A percentile compares a stretch with the other conserved stretches of the same genome.
These are phyloP conservation scores for Stellera chamaejasme DNA, from an alignment of 345 rosid species.

Conservation along the genomic window DNA sequence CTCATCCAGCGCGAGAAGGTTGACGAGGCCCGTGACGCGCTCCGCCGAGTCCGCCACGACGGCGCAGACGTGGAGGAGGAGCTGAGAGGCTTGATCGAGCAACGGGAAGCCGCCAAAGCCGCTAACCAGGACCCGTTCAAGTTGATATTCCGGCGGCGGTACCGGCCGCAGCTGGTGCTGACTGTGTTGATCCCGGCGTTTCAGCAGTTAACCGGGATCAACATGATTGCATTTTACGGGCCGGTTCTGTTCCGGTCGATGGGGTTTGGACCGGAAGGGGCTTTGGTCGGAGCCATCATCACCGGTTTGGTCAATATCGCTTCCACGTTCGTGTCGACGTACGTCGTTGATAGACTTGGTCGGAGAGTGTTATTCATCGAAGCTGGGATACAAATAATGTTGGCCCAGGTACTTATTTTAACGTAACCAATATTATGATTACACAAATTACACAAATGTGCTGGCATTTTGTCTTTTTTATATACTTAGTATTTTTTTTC, in stretches of 20 bases:
- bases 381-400: slow-evolving; percentile 13
- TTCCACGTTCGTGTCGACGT: slow-evolving; percentile 4
- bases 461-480: too few relatives aligned
- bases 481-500: too few relatives aligned
- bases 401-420: slow-evolving; percentile 2
- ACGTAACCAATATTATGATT: too few relatives aligned
- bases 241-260: slow-evolving; percentile 4
- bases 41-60: background rate
- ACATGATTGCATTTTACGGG: slow-evolving; percentile 2
- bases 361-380: slow-evolving; percentile 14
- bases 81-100: background rate
- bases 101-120: background rate
- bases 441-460: too few relatives aligned
- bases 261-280: slow-evolving; percentile 7
- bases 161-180: slow-evolving; percentile 10
- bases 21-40: background rate
- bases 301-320: background rate
- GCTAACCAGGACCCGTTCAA: background rate
- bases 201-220: slow-evolving; percentile 7
- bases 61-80: background rate
- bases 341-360: slow-evolving; percentile 13
- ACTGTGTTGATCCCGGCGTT: slow-evolving; percentile 1
- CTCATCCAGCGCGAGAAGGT: slow-evolving; percentile 8
- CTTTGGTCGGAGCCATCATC: slow-evolving; percentile 4
- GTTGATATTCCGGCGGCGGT: slow-evolving; percentile 5